Evolutionary conservation across 2,329 filamentous ascomycete species (phyloP).

Genomic region (Diaporthe sp.): DNA sequence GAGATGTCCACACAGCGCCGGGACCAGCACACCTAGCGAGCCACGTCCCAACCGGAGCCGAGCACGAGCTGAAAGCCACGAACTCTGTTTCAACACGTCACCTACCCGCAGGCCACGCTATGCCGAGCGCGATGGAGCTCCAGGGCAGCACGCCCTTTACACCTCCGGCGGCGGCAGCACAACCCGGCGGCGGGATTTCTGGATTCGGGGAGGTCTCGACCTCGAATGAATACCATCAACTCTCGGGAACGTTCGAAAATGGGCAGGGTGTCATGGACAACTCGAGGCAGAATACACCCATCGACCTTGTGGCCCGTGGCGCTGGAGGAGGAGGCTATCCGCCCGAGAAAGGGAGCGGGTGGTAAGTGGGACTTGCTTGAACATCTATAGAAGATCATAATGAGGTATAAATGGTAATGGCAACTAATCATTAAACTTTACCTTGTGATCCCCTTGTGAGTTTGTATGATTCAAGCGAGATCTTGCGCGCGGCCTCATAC

Average conservation of each 20-base stretch:
- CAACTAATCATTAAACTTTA: neutral
- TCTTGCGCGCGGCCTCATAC: rapidly evolving
- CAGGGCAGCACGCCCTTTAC: constrained; percentile 6
- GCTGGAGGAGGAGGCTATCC: neutral
- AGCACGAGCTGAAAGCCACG: constrained; percentile 23
- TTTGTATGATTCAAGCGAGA: neutral
- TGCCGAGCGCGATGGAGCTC: neutral
- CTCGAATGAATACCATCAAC: constrained; percentile 22
- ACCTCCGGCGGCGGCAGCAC: neutral
- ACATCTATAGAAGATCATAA: neutral
- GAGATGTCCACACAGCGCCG: neutral
- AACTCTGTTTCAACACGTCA: neutral
- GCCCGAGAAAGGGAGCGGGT: neutral
- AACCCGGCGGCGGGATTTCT: neutral
- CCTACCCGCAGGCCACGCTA: neutral
- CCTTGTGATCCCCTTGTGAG: rapidly evolving
- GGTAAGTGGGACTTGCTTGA: too few species aligned
- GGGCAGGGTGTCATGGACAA: neutral
- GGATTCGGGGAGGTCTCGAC: constrained; percentile 10
- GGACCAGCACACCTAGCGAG: neutral
- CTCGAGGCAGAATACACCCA: constrained; percentile 31
- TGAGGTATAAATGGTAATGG: neutral
- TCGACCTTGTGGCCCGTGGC: constrained; percentile 19
- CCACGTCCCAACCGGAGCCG: neutral
- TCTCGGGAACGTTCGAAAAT: constrained; percentile 6